Evolutionary conservation across 305 asterid species (phyloP).

Genomic region (Petunia hybrid): DNA sequence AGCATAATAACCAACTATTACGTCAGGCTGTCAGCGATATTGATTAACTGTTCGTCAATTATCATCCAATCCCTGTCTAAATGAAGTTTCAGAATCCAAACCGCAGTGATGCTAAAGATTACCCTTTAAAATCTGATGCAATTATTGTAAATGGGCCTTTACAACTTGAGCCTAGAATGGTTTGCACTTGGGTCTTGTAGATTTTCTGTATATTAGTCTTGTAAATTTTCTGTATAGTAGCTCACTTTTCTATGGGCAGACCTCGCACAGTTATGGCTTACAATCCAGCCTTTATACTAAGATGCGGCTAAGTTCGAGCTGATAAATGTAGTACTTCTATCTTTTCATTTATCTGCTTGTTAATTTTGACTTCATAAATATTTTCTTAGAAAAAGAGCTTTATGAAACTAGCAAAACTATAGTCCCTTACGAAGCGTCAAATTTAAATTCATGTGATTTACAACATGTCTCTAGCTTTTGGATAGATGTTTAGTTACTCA

Average conservation of each 20-base stretch:
- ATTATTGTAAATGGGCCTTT: not conserved
- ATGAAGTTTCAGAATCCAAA: not conserved
- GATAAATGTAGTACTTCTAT: not conserved
- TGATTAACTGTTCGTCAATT: not conserved
- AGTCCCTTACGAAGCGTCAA: too few species aligned
- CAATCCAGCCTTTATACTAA: not conserved
- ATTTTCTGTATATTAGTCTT: not conserved
- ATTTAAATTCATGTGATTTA: too few species aligned
- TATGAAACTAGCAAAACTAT: too few species aligned
- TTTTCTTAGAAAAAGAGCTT: too few species aligned
- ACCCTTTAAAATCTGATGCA: slow-evolving; percentile 6
- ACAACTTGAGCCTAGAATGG: slow-evolving; percentile 12
- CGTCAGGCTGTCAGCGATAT: not conserved
- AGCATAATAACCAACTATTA: slow-evolving; percentile 16
- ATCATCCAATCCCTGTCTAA: not conserved
- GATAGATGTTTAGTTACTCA: too few species aligned
- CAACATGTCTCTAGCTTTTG: too few species aligned
- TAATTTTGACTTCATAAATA: too few species aligned
- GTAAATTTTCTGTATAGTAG: not conserved
- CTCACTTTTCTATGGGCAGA: not conserved
- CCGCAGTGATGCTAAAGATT: slow-evolving; percentile 2
- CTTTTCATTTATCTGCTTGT: too few species aligned
- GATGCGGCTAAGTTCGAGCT: not conserved
- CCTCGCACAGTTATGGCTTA: not conserved
- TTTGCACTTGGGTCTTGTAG: not conserved